Evolutionary conservation across 306 rosid genomes (phyloP), one percentile per base, ranked within the genome.

Genomic region (Gillenia trifoliata): DNA sequence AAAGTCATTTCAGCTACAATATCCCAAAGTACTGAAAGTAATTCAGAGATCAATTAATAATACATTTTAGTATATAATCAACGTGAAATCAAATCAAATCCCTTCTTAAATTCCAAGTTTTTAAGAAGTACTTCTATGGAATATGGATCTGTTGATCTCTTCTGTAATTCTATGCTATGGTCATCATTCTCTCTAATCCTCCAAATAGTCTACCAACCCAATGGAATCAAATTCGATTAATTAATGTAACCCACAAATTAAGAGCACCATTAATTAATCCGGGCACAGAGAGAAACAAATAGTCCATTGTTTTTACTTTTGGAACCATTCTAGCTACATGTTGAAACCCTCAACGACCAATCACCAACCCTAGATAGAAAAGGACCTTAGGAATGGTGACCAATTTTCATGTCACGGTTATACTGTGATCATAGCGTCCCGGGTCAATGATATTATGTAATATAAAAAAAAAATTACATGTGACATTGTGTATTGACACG

Each of bases 1-100:
- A 15, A 85, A 77, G 83, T 86, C 89, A 85, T 80, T 80, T 88
- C 87, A 83, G 73, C 84, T 75, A 77, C 85, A 77, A 29, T 73
- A 41, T 60, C 68, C 22, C 64, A 61, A 25, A 17, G 66, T n/a
- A 62, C 25, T 17, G 66, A 62, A 6, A 16, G 17, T 38, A 15
- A 5, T 45, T 45, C 26, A 20, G 12, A 47, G 16, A 54, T 54
- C 1, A 20, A 55, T n/a, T 55, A 10, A 55, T 20, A 3, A 55
- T 9, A 22, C 55, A 1, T n/a, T 8, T 7, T n/a, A n/a, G 12
- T 22, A 8, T 8, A 20, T 52, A 19, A n/a, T 20, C 26, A 55
- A 20, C 60, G 1, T 55, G 25, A 55, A n/a, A 20, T 54, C 28
- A 55, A 55, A 19, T 50, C 56, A 50, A 50, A 54, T 19, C 12